Base-by-base conservation (phyloP, 495 filamentous ascomycete species). In the Penicillium riverlandense region DNA sequence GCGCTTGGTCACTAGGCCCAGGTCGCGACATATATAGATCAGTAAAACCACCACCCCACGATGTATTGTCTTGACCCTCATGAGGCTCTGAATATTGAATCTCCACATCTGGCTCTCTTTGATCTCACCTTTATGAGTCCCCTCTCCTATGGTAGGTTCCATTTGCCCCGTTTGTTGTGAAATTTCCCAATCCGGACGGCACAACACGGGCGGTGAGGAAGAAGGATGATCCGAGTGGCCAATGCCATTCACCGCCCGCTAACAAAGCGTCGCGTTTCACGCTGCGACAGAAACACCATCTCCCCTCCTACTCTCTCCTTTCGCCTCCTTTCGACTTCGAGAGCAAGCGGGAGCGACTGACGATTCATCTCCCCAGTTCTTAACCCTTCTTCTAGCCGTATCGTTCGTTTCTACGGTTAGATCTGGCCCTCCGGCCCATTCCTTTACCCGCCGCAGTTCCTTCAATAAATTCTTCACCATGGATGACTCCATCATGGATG, bases 401-500 rank as follows among this genome's bases (percentile, higher is more conserved):
- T 32, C 41, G 33, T 34, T 52, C 45, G 37, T 50, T 56, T 47
- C 8, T 28, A 11, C 27, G 35, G 41, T 28, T 16, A 33, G 29
- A 50, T 22, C 15, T 34, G 30, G 43, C 40, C 27, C 45, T 44
- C 36, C 38, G 16, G 35, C 32, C 41, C 30, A 30, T 32, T 37
- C 35, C 29, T 16, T 14, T 12, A 22, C 37, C 22, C 8, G 10
- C 33, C 29, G 31, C 29, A 30, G 27, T 32, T 16, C 6, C 34
- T 37, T 37, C 11, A 43, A 11, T 30, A 37, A 16, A 27, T 11
- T 22, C n/a, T 15, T 45, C 52, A 59, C 41, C 48, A 71, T 69
- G 66, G 57, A 65, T 44, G 59, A 66, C 45, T 68, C 63, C 38
- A 63, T 71, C 36, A 69, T 74, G 62, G 73, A 76, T 1, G 79